phyloP scores from a whole-genome alignment of 129 eudicot genomes.

The Chrysanthemum seticuspe region DNA sequence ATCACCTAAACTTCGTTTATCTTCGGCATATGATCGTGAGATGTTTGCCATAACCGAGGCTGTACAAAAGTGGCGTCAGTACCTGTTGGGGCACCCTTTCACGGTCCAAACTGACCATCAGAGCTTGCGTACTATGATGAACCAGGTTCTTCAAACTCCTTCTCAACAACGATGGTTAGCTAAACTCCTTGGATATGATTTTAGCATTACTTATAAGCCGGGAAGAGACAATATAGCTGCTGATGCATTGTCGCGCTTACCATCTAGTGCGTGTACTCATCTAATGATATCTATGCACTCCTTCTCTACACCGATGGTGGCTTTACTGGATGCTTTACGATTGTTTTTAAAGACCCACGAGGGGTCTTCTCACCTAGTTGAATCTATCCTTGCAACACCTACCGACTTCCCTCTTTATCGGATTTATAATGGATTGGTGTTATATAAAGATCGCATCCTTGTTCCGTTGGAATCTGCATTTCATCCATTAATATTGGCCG shows the following conservation, averaged over 20 bases:
- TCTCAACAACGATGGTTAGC: not conserved
- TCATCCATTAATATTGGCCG: not conserved
- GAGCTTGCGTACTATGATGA: not conserved
- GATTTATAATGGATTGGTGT: not conserved
- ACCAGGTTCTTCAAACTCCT: not conserved
- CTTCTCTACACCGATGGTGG: not conserved
- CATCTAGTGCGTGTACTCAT: not conserved
- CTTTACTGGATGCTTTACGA: no score
- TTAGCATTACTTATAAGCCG: not conserved
- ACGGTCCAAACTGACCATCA: no score
- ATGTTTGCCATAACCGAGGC: not conserved
- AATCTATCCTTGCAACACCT: no score
- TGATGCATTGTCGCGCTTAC: not conserved
- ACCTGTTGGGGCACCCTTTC: not conserved
- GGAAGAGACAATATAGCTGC: not conserved
- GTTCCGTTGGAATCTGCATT: not conserved
- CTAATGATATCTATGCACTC: not conserved
- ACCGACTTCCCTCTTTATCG: no score
- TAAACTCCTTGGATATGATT: slow-evolving; percentile 5
- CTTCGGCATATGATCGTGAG: slow-evolving; percentile 13
- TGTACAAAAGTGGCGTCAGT: slow-evolving; percentile 4
- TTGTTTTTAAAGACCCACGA: no score
- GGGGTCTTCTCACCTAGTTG: no score
- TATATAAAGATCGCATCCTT: not conserved
- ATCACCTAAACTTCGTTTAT: not conserved